A percentile compares a stretch with the other conserved stretches of the same genome.
phyloP scores from a whole-genome alignment of 169 alveolate species.

The Plasmodium gallinaceum region DNA sequence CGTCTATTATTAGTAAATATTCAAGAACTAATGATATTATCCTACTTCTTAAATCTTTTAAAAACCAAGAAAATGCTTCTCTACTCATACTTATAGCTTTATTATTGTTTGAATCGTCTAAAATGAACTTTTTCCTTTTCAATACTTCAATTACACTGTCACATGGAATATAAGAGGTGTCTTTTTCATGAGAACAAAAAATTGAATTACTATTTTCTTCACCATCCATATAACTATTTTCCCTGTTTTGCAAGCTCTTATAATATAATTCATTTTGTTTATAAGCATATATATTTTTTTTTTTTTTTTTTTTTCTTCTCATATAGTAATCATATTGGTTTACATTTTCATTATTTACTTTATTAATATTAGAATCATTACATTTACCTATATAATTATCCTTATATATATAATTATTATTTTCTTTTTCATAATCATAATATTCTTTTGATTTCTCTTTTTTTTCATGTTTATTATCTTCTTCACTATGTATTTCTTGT shows the following conservation, averaged over 20 bases:
- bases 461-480: background rate
- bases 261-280: constrained; percentile 70
- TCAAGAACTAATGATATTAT: constrained; percentile 84
- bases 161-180: constrained; percentile 23
- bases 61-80: constrained; percentile 88
- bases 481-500: background rate
- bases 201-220: constrained; percentile 54
- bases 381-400: background rate
- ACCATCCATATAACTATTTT: constrained; percentile 59
- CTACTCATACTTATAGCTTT: constrained; percentile 83
- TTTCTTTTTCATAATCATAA: background rate
- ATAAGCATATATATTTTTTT: constrained; percentile 65
- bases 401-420: background rate
- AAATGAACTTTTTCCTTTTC: constrained; percentile 49
- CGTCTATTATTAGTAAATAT: constrained; percentile 78
- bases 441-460: background rate
- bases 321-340: constrained; percentile 17
- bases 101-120: constrained; percentile 69
- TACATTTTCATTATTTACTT: background rate
- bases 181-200: constrained; percentile 45
- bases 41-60: constrained; percentile 86
- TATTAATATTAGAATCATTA: background rate
- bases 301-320: constrained; percentile 14
- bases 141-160: constrained; percentile 63
- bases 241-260: constrained; percentile 41